phyloP scores from a whole-genome alignment of 129 eudicot species.

The Helichrysum umbraculigerum region DNA sequence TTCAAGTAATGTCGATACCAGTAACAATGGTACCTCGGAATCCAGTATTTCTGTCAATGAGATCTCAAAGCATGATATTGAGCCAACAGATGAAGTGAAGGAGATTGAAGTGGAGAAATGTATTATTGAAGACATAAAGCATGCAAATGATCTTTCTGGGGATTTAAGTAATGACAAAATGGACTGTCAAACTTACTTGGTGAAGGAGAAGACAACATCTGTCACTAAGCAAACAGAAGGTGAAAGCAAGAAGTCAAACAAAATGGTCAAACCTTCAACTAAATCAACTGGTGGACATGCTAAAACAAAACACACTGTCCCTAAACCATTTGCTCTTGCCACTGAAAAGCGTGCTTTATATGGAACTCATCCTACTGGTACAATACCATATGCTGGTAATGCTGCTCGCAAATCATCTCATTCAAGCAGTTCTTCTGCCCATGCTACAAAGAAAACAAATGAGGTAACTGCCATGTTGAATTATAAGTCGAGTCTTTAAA shows the following conservation, averaged over 20 bases:
- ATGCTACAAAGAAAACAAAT: constrained; percentile 38
- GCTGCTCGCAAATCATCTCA: constrained; percentile 40
- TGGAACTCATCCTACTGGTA: constrained; percentile 52
- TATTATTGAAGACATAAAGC: constrained; percentile 33
- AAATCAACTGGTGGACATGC: constrained; percentile 47
- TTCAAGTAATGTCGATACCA: constrained; percentile 25
- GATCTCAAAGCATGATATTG: constrained; percentile 26
- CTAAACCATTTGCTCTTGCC: constrained; percentile 83
- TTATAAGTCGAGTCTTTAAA: not conserved
- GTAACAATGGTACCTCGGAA: constrained; percentile 28
- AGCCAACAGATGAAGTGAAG: constrained; percentile 41
- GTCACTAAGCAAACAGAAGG: constrained; percentile 39
- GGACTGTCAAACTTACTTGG: constrained; percentile 33
- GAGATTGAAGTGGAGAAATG: constrained; percentile 64
- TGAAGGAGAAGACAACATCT: constrained; percentile 44
- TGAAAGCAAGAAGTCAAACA: constrained; percentile 44
- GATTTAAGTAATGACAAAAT: constrained; percentile 34
- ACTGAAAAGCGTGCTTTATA: constrained; percentile 77
- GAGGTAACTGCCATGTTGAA: constrained; percentile 39
- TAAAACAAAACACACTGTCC: constrained; percentile 65
- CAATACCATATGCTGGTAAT: constrained; percentile 26
- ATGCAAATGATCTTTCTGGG: constrained; percentile 29
- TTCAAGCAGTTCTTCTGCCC: constrained; percentile 29
- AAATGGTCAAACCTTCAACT: constrained; percentile 36
- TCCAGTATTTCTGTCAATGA: constrained; percentile 28